Conservation (phyloP, 345 rosid species). For the Dipteronia sinensis region DNA sequence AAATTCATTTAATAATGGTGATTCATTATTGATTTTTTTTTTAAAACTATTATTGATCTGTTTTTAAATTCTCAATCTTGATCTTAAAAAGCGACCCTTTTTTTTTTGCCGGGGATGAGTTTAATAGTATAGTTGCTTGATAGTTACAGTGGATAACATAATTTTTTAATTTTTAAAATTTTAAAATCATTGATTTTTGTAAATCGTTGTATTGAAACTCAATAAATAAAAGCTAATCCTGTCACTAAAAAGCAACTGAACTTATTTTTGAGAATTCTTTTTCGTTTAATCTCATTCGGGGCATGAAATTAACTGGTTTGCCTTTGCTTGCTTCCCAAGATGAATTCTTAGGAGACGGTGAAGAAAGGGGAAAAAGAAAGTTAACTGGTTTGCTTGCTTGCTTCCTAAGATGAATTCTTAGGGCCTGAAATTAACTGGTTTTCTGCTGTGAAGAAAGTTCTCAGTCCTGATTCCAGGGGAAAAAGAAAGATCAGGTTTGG, state of each 20-base stretch:
- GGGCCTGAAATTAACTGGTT: no score
- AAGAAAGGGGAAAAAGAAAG: conserved; percentile 55
- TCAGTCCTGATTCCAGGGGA: conserved; percentile 52
- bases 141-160: no score
- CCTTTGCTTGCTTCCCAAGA: conserved; percentile 26
- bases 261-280: neutral
- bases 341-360: conserved; percentile 57
- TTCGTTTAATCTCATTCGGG: conserved; percentile 5
- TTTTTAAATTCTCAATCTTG: neutral
- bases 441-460: conserved; percentile 69
- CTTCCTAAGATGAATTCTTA: conserved; percentile 30
- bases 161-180: no score
- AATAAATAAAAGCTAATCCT: neutral
- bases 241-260: no score
- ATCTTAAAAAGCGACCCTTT: neutral
- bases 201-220: neutral
- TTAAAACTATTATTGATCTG: conserved; percentile 8
- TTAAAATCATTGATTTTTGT: neutral
- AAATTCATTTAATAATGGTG: conserved; percentile 1
- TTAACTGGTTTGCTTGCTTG: conserved; percentile 31
- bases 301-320: conserved; percentile 28
- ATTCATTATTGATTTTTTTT: neutral
- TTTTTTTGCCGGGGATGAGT: no score
- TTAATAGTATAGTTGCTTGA: no score
- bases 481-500: conserved; percentile 50